A percentile compares a stretch with the other conserved stretches of the same genome.
These are phyloP conservation scores for Haplosporangium gracile DNA, from an alignment of 192 early-diverging fungal genomes.

Conservation along the genomic window DNA sequence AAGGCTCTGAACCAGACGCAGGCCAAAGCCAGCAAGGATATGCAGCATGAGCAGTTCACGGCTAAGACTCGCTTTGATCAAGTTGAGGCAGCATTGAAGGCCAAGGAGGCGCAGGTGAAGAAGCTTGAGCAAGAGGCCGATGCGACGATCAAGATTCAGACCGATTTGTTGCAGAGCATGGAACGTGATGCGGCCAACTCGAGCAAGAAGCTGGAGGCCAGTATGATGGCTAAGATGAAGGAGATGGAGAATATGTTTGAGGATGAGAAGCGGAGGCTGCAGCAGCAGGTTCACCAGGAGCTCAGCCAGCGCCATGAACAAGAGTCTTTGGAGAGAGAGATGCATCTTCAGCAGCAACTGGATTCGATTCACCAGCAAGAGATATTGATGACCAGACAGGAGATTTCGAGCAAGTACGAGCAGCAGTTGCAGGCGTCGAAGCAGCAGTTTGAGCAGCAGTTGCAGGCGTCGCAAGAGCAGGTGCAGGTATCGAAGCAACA, in stretches of 20 bases:
- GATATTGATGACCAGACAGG: constrained; percentile 31
- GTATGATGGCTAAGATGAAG: constrained; percentile 32
- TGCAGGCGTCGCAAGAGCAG: background rate
- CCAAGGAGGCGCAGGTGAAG: constrained; percentile 45
- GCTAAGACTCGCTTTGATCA: constrained; percentile 47
- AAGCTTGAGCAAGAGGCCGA: constrained; percentile 52
- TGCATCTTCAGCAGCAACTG: constrained; percentile 36
- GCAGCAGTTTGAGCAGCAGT: constrained; percentile 29
- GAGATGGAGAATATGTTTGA: constrained; percentile 42
- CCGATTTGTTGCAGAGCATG: constrained; percentile 51
- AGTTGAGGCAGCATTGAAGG: constrained; percentile 36
- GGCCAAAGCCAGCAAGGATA: constrained; percentile 22
- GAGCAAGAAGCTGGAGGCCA: constrained; percentile 35
- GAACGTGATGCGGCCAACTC: constrained; percentile 48
- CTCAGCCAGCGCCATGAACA: constrained; percentile 15
- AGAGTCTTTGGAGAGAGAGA: constrained; percentile 30
- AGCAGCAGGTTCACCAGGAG: constrained; percentile 31
- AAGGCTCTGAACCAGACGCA: constrained; percentile 17
- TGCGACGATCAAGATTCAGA: constrained; percentile 56
- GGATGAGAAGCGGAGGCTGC: constrained; percentile 29
- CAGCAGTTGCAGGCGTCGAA: constrained; percentile 28
- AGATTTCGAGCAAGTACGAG: constrained; percentile 22
- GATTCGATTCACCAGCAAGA: constrained; percentile 52
- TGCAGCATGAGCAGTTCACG: constrained; percentile 43
- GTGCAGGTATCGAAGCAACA: constrained; percentile 30